Percentiles rank a stretch among this genome's conserved stretches.
phyloP scores from a whole-genome alignment of 2,329 filamentous ascomycete species.

The Microascus cirrosus region DNA sequence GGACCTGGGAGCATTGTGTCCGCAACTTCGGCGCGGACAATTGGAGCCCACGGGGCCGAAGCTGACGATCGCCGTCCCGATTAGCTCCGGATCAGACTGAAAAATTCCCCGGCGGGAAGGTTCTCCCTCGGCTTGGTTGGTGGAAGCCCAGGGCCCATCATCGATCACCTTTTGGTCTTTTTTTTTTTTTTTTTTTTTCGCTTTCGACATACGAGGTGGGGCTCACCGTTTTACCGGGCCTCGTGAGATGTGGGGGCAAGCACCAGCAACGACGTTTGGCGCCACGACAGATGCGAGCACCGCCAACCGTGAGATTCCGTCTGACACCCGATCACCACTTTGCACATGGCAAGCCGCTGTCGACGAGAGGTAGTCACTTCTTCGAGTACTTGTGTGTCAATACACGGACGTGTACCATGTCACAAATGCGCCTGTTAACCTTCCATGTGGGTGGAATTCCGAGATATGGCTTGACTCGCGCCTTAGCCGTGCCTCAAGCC shows the following conservation, averaged over 20 bases:
- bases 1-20: background rate
- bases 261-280: background rate
- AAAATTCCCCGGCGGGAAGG: background rate
- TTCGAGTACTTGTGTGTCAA: no score
- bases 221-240: background rate
- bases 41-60: background rate
- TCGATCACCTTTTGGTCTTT: background rate
- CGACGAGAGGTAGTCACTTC: no score
- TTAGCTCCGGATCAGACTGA: background rate
- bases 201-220: background rate
- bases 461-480: background rate
- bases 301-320: background rate
- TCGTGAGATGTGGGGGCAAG: background rate
- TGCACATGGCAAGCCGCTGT: no score
- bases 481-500: background rate
- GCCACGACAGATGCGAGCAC: background rate
- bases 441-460: background rate
- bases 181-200: background rate
- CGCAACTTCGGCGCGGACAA: background rate
- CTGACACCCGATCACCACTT: no score
- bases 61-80: background rate
- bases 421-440: background rate
- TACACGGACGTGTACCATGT: background rate
- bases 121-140: background rate
- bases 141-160: background rate